Base-by-base conservation (phyloP, 345 rosid species). In the Noccaea caerulescens region DNA sequence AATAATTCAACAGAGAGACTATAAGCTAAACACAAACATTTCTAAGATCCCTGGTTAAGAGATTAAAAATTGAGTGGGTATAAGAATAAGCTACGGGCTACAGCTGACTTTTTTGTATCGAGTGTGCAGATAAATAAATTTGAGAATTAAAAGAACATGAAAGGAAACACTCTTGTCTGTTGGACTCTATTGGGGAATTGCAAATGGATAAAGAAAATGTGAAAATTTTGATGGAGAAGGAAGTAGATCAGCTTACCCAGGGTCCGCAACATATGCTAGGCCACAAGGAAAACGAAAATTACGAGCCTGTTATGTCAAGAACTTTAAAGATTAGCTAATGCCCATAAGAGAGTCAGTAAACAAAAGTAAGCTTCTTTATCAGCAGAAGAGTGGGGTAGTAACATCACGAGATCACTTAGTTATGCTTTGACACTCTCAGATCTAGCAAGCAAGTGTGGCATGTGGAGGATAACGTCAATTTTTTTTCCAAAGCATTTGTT, bases 281-380 rank as follows among this genome's bases (percentile, higher is more conserved):
- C 97, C 96, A 72, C 99, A 91, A 14, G 86, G 87, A 79, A 91
- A 89, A 53, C 90, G 76, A 52, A 91, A 94, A 78, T 91, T 94
- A 76, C 97, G 86, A 68, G 97, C 99, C 99, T 91, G 97, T 80
- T 73, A 54, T 60, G 73, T 66, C 18, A 41, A 10, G 58, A 58
- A 71, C 55, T 12, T 58, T 39, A 10, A n/a, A 60, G 67, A 72
- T 59, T 45, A 72, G 72, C 60, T 43, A 34, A 57, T 46, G 60
- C 23, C 45, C 49, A 69, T 37, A 56, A 51, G 47, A 61, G 46
- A 64, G 66, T 13, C 16, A 33, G 45, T 27, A 39, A 39, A 68
- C 66, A 53, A 33, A 37, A 10, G 43, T 46, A 45, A 47, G 32
- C 16, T 37, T 58, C 18, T 49, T 25, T 47, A 38, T 70, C 51